Percentiles rank a stretch among this genome's conserved stretches.
phyloP scores from a whole-genome alignment of 805 yeast genomes.

The Candida coquimbonensis region DNA sequence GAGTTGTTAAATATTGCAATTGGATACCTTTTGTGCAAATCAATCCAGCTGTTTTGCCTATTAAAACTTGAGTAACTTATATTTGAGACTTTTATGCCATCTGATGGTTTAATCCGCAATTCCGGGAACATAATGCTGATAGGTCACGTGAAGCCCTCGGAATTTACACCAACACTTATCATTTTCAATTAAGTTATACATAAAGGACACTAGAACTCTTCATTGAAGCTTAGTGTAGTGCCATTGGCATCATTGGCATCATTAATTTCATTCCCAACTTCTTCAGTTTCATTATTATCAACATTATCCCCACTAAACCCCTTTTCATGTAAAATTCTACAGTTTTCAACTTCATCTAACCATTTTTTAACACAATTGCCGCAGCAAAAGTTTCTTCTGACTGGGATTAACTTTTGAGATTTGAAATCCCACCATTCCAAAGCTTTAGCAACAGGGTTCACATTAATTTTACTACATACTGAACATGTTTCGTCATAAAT shows the following conservation, averaged over 20 bases:
- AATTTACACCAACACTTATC: neutral
- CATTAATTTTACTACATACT: conserved; percentile 38
- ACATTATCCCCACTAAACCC: neutral
- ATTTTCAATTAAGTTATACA: too few species aligned
- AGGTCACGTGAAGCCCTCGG: neutral
- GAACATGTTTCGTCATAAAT: conserved; percentile 46
- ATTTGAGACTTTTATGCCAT: neutral
- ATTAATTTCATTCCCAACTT: too few species aligned
- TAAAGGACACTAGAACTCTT: neutral
- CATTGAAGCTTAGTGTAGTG: neutral
- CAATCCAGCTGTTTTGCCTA: too few species aligned
- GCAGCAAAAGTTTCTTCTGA: conserved; percentile 49
- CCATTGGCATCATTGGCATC: too few species aligned
- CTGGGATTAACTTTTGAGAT: conserved; percentile 42
- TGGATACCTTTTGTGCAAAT: too few species aligned
- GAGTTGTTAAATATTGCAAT: neutral
- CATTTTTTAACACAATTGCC: conserved; percentile 38
- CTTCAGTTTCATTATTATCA: neutral
- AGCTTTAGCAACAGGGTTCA: conserved; percentile 52
- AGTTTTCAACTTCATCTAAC: conserved; percentile 19
- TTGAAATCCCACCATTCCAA: conserved; percentile 65
- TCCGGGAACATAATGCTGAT: neutral
- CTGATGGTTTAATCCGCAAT: neutral
- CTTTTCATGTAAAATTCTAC: conserved; percentile 1
- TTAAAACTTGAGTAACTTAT: too few species aligned